phyloP scores from a whole-genome alignment of 208 protist species.

The Crithidia expoeki region DNA sequence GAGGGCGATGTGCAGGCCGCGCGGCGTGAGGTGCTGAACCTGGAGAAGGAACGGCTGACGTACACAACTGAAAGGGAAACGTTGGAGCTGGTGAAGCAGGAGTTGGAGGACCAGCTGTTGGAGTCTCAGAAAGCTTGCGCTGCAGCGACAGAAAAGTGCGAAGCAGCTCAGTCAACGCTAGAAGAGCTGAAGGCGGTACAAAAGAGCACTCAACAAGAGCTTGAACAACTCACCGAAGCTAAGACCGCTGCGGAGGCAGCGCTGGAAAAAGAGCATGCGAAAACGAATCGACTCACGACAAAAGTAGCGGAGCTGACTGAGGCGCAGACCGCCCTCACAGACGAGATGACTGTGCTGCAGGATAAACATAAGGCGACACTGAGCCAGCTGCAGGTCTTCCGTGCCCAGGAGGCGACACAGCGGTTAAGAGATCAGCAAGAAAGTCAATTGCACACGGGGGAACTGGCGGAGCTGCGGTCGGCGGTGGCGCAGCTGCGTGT shows the following conservation, averaged over 20 bases:
- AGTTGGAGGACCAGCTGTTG: slow-evolving; percentile 30
- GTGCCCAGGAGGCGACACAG: slow-evolving; percentile 21
- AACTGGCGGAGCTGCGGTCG: slow-evolving; percentile 26
- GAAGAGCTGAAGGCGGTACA: slow-evolving; percentile 21
- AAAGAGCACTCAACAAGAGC: slow-evolving; percentile 9
- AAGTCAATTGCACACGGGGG: background rate
- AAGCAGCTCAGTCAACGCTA: slow-evolving; percentile 10
- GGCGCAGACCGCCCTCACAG: slow-evolving; percentile 14
- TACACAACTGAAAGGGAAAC: slow-evolving; percentile 25
- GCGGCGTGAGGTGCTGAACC: slow-evolving; percentile 32
- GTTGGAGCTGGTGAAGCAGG: slow-evolving; percentile 23
- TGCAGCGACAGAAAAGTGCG: slow-evolving; percentile 4
- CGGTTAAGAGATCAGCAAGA: slow-evolving; percentile 21
- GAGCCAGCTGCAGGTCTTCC: slow-evolving; percentile 16
- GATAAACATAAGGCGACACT: slow-evolving; percentile 23
- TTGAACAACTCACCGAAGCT: slow-evolving; percentile 25
- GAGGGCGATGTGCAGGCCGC: slow-evolving; percentile 28
- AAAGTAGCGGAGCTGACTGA: slow-evolving; percentile 30
- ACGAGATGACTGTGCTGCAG: slow-evolving; percentile 13
- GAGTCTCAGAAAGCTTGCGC: slow-evolving; percentile 9
- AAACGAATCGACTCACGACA: slow-evolving; percentile 30
- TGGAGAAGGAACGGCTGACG: slow-evolving; percentile 36
- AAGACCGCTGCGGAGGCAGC: slow-evolving; percentile 28
- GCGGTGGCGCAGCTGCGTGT: slow-evolving; percentile 17
- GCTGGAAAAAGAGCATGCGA: slow-evolving; percentile 31